Evolutionary conservation across 345 rosid genomes (phyloP), one percentile per base, ranked within the genome.

Genomic region (Ricinus communis): DNA sequence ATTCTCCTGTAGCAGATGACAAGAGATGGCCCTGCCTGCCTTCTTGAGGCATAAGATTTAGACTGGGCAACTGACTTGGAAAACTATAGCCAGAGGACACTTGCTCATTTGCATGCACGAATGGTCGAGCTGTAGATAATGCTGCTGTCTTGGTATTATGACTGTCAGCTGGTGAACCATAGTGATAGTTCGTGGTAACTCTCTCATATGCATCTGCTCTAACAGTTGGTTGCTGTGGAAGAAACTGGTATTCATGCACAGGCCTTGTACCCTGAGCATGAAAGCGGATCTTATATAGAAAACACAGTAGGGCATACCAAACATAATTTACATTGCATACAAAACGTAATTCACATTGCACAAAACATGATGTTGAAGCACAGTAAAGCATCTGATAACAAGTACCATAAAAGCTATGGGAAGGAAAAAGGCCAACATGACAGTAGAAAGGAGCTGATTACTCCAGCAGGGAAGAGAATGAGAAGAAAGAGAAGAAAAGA

Each of bases 181-280:
- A 80, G 19, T 77, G 83, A 68, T 73, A 76, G 15, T 87, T 73
- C 9, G 83, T 78, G 54, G 80, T 85, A 72, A 67, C 84, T 85
- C 86, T 83, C 65, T 86, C 92, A 43, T 77, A 73, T 66, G 72
- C 78, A 62, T 93, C 90, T 51, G 81, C 68, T 79, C 87, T 80
- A 59, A 85, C 85, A 74, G 89, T 87, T 62, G 97, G 97, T 77
- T 82, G 81, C 85, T 89, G 91, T 0, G 92, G 98, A 79, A 93
- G 87, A 75, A 93, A 93, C 82, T 91, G 96, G 71, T 93, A 91
- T 68, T 93, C 97, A 69, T 82, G 97, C 64, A 91, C 79, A 7
- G 90, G 74, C 79, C 90, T 85, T 62, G 73, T 77, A 40, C 79
- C 86, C 91, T 86, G 80, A 65, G 64, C 67, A 70, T 52, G 43